Percentiles rank a stretch among this genome's conserved stretches.
phyloP scores from a whole-genome alignment of 805 yeast species.

The Candida nitratophila region DNA sequence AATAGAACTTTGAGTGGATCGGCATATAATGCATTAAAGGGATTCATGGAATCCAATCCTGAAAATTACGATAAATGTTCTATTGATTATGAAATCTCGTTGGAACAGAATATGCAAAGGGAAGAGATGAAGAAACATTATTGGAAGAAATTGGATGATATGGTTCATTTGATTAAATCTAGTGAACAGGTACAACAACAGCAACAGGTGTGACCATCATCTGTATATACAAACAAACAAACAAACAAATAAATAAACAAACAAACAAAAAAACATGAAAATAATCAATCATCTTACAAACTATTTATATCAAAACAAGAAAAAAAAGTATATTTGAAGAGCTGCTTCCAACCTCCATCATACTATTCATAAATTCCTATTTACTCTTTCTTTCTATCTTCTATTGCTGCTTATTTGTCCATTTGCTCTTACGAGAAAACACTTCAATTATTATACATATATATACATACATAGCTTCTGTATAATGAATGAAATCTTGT shows the following conservation, averaged over 20 bases:
- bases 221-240: no score
- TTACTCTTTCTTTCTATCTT: no score
- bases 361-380: no score
- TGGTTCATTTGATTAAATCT: conserved; percentile 29
- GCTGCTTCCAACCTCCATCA: no score
- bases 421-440: no score
- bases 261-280: no score
- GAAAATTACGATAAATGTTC: conserved; percentile 88
- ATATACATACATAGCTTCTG: conserved; percentile 33
- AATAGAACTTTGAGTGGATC: conserved; percentile 87
- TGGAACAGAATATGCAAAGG: conserved; percentile 64
- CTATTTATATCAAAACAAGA: conserved; percentile 61
- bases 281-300: no score
- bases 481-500: no score
- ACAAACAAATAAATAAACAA: no score
- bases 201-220: neutral
- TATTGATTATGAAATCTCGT: conserved; percentile 72
- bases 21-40: conserved; percentile 85
- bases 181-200: conserved; percentile 73
- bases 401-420: no score
- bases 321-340: no score
- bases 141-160: conserved; percentile 58
- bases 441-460: no score
- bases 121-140: conserved; percentile 57
- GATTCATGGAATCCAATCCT: conserved; percentile 90